phyloP scores from a whole-genome alignment of 23 red algal genomes.

The Cyanidioschyzon merolae region DNA sequence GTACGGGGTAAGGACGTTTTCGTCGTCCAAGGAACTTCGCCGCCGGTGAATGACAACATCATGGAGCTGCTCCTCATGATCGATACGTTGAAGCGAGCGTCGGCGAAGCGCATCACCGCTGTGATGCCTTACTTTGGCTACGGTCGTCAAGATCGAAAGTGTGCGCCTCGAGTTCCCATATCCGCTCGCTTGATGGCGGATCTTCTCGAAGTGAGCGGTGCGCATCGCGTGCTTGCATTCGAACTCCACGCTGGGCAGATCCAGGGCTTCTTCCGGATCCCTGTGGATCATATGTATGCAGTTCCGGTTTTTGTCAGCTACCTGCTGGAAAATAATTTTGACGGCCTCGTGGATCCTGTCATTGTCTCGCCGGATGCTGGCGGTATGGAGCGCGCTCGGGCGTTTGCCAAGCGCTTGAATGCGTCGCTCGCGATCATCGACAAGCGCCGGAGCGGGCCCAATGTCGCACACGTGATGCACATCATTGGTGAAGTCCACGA shows the following conservation, averaged over 20 bases:
- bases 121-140: slow-evolving; percentile 99
- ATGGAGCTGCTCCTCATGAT: slow-evolving; percentile 98
- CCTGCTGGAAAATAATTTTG: slow-evolving; percentile 29
- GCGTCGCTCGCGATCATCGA: slow-evolving; percentile 92
- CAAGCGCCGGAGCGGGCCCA: slow-evolving; percentile 81
- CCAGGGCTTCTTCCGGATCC: slow-evolving; percentile 99
- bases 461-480: slow-evolving; percentile 96
- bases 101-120: slow-evolving; percentile 95
- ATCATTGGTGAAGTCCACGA: slow-evolving; percentile 89
- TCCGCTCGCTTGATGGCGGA: slow-evolving; percentile 87
- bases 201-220: slow-evolving; percentile 75
- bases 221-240: slow-evolving; percentile 65
- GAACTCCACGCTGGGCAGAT: slow-evolving; percentile 98
- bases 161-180: slow-evolving; percentile 89
- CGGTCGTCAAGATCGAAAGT: slow-evolving; percentile 85
- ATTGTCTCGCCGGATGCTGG: slow-evolving; percentile 94
- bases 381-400: slow-evolving; percentile 88
- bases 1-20: slow-evolving; percentile 98
- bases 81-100: slow-evolving; percentile 93
- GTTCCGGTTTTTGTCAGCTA: slow-evolving; percentile 85
- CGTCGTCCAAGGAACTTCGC: slow-evolving; percentile 83
- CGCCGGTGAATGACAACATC: slow-evolving; percentile 97
- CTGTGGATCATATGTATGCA: slow-evolving; percentile 97
- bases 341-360: slow-evolving; percentile 24
- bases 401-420: slow-evolving; percentile 84